These are phyloP conservation scores for Coelastrella sp. DNA, from an alignment of 139 green algal genomes.

Conservation along the genomic window DNA sequence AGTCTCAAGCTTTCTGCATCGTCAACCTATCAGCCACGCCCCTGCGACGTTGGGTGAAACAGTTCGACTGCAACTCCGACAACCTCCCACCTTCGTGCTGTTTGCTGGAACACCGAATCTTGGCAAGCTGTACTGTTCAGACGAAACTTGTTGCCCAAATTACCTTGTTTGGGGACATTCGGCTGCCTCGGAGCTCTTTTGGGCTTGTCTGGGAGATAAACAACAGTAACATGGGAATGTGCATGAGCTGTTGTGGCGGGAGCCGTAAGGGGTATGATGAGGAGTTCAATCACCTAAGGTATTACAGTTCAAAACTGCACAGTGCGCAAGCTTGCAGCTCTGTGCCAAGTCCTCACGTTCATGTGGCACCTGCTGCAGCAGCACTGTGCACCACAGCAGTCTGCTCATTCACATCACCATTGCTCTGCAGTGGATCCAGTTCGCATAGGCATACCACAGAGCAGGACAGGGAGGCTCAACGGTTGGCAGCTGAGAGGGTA, in stretches of 20 bases:
- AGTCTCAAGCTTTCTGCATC: no score
- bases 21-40: no score
- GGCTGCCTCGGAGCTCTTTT: not conserved
- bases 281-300: slow-evolving; percentile 24
- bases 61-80: no score
- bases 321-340: not conserved
- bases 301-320: not conserved
- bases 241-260: slow-evolving; percentile 33
- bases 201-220: not conserved
- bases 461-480: slow-evolving; percentile 6
- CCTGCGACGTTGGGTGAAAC: no score
- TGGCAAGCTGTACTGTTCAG: no score
- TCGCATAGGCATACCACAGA: not conserved
- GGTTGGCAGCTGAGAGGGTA: slow-evolving; percentile 26
- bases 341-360: not conserved
- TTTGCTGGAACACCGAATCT: no score
- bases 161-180: not conserved
- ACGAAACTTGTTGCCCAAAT: not conserved
- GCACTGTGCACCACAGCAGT: not conserved
- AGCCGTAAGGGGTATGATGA: slow-evolving; percentile 12
- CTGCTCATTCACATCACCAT: not conserved
- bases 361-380: not conserved
- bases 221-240: slow-evolving; percentile 23
- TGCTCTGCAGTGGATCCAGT: not conserved
- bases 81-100: no score